Evolutionary conservation across 2,329 filamentous ascomycete species (phyloP).

Genomic region (Allantophomopsis cytisporea): DNA sequence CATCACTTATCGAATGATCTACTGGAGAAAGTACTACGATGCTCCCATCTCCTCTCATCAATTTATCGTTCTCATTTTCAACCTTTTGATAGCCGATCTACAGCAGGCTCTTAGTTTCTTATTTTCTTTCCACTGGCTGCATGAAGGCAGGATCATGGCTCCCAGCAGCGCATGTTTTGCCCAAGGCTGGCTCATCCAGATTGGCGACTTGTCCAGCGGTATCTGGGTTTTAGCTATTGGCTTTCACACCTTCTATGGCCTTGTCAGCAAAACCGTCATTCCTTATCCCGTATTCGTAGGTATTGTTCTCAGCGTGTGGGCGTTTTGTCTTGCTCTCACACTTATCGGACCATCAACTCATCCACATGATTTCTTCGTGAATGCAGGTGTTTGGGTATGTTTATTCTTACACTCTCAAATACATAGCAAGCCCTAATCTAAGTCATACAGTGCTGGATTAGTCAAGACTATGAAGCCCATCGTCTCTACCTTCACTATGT

Average conservation of each 20-base stretch:
- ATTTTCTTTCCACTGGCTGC: constrained; percentile 4
- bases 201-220: constrained; percentile 36
- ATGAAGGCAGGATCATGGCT: constrained; percentile 25
- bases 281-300: constrained; percentile 23
- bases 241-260: constrained; percentile 37
- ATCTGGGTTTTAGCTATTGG: constrained; percentile 40
- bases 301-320: constrained; percentile 12
- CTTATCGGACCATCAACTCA: constrained; percentile 28
- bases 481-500: constrained; percentile 38
- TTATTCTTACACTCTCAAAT: not conserved
- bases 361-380: constrained; percentile 28
- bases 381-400: constrained; percentile 34
- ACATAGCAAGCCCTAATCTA: not conserved
- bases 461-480: constrained; percentile 26
- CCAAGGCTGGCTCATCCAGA: constrained; percentile 40
- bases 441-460: constrained; percentile 34
- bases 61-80: constrained; percentile 31
- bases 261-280: constrained; percentile 29
- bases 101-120: constrained; percentile 4
- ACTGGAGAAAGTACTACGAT: constrained; percentile 19
- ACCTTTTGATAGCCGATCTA: constrained; percentile 6
- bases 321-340: constrained; percentile 27
- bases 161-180: constrained; percentile 32
- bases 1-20: constrained; percentile 31
- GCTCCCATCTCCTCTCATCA: constrained; percentile 26